Conservation (phyloP, 805 yeast genomes). For the Lachancea waltii region DNA sequence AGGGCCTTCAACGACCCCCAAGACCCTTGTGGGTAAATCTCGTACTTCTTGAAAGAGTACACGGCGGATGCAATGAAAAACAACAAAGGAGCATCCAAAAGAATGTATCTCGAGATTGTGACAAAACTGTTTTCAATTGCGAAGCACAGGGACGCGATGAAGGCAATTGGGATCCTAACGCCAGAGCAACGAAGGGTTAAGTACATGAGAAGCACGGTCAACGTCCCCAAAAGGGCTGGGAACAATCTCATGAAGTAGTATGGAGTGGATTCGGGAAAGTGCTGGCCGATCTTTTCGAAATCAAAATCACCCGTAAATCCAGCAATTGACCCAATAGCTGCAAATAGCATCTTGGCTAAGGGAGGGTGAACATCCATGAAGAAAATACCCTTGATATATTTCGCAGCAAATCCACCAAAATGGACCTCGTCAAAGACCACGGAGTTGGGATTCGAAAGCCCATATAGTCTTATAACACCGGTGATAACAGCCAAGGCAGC, state of each 20-base stretch:
- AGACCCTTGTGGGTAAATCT: constrained; percentile 56
- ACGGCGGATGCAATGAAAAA: constrained; percentile 70
- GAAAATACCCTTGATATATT: constrained; percentile 59
- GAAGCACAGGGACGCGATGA: constrained; percentile 48
- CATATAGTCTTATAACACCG: constrained; percentile 50
- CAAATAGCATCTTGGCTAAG: constrained; percentile 66
- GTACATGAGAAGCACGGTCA: constrained; percentile 58
- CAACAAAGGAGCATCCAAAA: constrained; percentile 68
- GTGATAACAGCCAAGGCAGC: constrained; percentile 46
- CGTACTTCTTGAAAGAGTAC: constrained; percentile 60
- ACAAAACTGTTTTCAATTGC: constrained; percentile 60
- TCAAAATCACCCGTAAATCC: constrained; percentile 69
- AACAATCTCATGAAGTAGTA: constrained; percentile 63
- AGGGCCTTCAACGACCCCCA: constrained; percentile 53
- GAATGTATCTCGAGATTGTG: constrained; percentile 68
- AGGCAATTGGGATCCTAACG: constrained; percentile 56
- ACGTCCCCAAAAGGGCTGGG: constrained; percentile 62
- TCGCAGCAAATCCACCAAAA: constrained; percentile 92
- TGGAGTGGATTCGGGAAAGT: constrained; percentile 52
- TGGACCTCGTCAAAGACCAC: constrained; percentile 92
- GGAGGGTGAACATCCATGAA: constrained; percentile 82
- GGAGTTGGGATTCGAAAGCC: constrained; percentile 62
- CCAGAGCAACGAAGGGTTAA: constrained; percentile 68
- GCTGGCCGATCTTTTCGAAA: constrained; percentile 60
- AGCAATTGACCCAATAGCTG: constrained; percentile 58